Evolutionary conservation across 192 early-diverging fungal species (phyloP).

Genomic region (Coemansia furcata): DNA sequence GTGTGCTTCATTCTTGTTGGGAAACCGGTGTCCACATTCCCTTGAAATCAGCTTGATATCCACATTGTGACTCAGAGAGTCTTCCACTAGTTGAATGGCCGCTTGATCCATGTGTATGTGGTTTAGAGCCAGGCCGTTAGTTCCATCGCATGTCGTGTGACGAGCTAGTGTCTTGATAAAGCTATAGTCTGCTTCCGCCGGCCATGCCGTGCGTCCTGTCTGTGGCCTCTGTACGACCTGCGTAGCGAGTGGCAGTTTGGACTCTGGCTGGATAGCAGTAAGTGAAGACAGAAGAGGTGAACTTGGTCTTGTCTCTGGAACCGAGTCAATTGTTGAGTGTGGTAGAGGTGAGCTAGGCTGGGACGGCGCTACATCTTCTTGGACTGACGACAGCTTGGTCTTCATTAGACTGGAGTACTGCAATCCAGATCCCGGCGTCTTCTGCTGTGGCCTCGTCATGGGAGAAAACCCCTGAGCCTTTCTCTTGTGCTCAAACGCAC

Average conservation of each 20-base stretch:
- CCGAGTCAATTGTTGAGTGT: neutral
- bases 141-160: conserved; percentile 22
- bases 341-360: neutral
- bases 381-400: neutral
- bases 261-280: neutral
- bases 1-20: conserved; percentile 21
- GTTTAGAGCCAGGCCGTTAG: conserved; percentile 11
- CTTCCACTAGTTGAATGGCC: conserved; percentile 19
- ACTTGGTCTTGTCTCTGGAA: neutral
- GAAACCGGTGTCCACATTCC: neutral
- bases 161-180: conserved; percentile 24
- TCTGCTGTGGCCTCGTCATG: neutral
- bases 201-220: neutral
- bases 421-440: neutral
- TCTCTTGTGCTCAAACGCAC: neutral
- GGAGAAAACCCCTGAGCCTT: neutral
- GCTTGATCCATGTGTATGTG: conserved; percentile 26
- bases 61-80: conserved; percentile 1
- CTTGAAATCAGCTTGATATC: neutral
- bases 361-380: neutral
- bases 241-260: neutral
- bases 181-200: conserved; percentile 13
- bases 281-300: neutral
- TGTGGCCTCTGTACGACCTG: neutral
- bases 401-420: neutral